Base-by-base conservation (phyloP, 164 flowering plant species). In the Vitis labrusca region DNA sequence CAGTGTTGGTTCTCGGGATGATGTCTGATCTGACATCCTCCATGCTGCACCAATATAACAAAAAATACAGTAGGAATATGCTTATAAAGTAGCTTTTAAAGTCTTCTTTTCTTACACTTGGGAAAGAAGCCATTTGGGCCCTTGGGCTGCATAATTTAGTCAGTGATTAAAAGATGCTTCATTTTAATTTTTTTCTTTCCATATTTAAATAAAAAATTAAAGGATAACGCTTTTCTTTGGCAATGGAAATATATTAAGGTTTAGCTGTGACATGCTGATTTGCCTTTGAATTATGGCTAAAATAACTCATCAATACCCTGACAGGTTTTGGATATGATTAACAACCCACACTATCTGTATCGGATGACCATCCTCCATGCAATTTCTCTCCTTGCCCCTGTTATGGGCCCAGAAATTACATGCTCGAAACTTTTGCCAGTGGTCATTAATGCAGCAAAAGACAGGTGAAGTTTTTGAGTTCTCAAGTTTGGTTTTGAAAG, bases 361-460 rank as follows among this genome's bases (percentile, higher is more conserved):
- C 84, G 97, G 44, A 92, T 94, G 98, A 92, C 93, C 48, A 83
- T 92, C 71, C 78, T 94, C 12, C 89, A 81, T 73, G 97, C 95
- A 61, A 78, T 92, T 69, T 88, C 97, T 73, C 82, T 94, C 8
- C 92, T 94, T 66, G 97, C 98, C 61, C 98, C 98, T 9, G 98
- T 94, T 17, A 84, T 92, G 92, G 97, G 97, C 49, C 67, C 98
- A 3, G 98, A 94, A 29, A 88, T 94, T 66, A 94, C 97, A 13
- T 92, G 91, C 73, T 86, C 97, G 27, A 87, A 84, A 72, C 84
- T 94, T 53, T 79, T 94, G 17, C 97, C 97, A 2, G 90, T 87
- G 61, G 88, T 92, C 53, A 50, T 88, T 55, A 85, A 72, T 70
- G 89, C 92, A 52, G 81, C 97, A 47, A 94, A 92, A 74, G 98